Base-by-base conservation (phyloP, 2,329 filamentous ascomycete species). In the Neofusicoccum ribis region DNA sequence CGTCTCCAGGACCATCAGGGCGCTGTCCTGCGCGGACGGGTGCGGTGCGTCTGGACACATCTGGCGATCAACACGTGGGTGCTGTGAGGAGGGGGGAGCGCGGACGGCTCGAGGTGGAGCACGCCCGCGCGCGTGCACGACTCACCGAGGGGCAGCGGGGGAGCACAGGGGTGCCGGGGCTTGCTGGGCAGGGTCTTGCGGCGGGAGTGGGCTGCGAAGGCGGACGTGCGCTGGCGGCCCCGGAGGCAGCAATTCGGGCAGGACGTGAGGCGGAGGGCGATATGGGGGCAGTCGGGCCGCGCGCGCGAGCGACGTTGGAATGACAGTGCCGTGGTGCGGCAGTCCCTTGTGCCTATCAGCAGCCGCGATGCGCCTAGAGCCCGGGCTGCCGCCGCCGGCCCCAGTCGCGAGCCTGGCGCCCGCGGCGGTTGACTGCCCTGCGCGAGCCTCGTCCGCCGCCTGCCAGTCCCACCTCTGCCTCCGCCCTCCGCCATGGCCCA, bases 1-100 rank as follows among this genome's bases (percentile, higher is more conserved):
- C 39, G 87, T 82, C 56, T 84, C 80, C 58, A 83, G 73, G 66
- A 80, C 78, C 81, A 83, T 82, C 65, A 75, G 71, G 68, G 41
- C 41, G 56, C 56, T 31, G 41, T 59, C 56, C n/a, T n/a, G 23
- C 14, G 43, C 58, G 12, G 43, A 14, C 39, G 5, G 11, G 15
- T 12, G 8, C 5, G 17, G 37, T 3, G 23, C 34, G 59, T 62
- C 59, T 62, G 46, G 23, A 51, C 6, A 15, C 59, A 62, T 62
- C 7, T n/a, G 14, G 15, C 11, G 11, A 41, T 56, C 43, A 60
- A 15, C 36, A 23, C 17, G 31, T 59, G 43, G 14, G 56, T 23
- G 20, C 27, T 12, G 7, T 20, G 36, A 37, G 23, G 46, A 15
- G 43, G 43, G 43, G 27, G 31, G 15, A 11, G 34, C 15, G 9